phyloP scores from a whole-genome alignment of 2,329 filamentous ascomycete species.

The Ophiocordyceps robertsii region DNA sequence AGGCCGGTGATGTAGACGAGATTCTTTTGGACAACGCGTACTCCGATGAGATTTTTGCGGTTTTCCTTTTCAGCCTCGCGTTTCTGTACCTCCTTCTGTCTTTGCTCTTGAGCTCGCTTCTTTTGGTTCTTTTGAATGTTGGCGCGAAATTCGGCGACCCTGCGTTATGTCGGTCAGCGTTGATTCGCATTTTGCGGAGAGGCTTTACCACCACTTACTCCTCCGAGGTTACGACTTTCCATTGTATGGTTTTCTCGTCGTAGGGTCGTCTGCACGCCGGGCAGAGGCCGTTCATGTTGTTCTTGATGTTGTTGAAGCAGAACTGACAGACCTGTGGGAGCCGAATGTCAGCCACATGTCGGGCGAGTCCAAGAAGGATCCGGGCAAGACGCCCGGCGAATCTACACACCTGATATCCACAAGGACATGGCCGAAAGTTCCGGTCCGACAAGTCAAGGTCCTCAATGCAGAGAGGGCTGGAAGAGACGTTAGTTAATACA shows the following conservation, averaged over 20 bases:
- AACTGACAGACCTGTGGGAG: slow-evolving; percentile 85
- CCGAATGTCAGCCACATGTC: background rate
- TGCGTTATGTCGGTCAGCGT: slow-evolving; percentile 17
- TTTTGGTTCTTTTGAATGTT: slow-evolving; percentile 85
- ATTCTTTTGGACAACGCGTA: slow-evolving; percentile 96
- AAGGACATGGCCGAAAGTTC: slow-evolving; percentile 93
- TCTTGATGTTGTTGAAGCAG: slow-evolving; percentile 99
- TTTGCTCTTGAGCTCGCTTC: slow-evolving; percentile 67
- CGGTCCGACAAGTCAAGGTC: slow-evolving; percentile 97
- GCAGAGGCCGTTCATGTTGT: slow-evolving; percentile 92
- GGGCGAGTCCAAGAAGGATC: background rate
- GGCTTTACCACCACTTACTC: slow-evolving; percentile 49
- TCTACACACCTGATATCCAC: slow-evolving; percentile 79
- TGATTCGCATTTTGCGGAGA: background rate
- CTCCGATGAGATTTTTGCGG: slow-evolving; percentile 88
- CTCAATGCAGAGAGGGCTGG: slow-evolving; percentile 91
- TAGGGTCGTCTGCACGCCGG: slow-evolving; percentile 94
- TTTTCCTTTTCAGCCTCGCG: slow-evolving; percentile 92
- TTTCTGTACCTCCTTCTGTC: slow-evolving; percentile 91
- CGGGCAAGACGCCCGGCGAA: background rate
- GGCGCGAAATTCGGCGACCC: slow-evolving; percentile 60
- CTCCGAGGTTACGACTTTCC: slow-evolving; percentile 87
- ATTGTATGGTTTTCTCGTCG: slow-evolving; percentile 93
- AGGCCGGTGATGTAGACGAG: slow-evolving; percentile 95
- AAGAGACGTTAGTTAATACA: background rate